Evolutionary conservation across 1,284 basidiomycete species (phyloP).

Genomic region (Naganishia sp.): DNA sequence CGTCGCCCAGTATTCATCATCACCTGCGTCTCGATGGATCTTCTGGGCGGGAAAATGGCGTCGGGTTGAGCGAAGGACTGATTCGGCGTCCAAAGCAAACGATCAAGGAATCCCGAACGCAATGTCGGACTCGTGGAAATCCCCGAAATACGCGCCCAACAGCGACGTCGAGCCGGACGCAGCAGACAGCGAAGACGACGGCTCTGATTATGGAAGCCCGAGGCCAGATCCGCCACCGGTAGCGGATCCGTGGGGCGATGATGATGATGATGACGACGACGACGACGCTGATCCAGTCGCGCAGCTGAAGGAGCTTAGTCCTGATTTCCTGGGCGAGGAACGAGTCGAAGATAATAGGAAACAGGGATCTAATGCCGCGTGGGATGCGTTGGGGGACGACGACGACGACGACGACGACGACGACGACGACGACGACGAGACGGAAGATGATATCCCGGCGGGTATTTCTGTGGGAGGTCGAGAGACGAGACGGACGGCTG

Average conservation of each 20-base stretch:
- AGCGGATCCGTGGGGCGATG: constrained; percentile 18
- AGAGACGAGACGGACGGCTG: constrained; percentile 1
- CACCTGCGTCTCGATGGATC: neutral
- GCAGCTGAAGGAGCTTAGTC: constrained; percentile 6
- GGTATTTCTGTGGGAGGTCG: constrained; percentile 13
- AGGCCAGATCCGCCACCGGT: neutral
- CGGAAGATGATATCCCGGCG: constrained; percentile 19
- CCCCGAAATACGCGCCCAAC: constrained; percentile 19
- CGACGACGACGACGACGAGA: constrained; percentile 6
- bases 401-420: constrained; percentile 13
- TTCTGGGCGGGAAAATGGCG: neutral
- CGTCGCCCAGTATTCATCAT: neutral
- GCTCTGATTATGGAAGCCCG: neutral
- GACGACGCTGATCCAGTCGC: neutral
- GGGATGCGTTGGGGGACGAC: constrained; percentile 14
- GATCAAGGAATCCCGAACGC: no score
- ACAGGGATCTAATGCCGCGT: constrained; percentile 2
- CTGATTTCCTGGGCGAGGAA: constrained; percentile 1
- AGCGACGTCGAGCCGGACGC: constrained; percentile 11
- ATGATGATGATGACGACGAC: constrained; percentile 16
- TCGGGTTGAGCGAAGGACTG: neutral
- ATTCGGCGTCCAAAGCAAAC: neutral
- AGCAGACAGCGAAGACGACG: constrained; percentile 10
- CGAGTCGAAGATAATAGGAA: neutral
- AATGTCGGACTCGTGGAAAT: constrained; percentile 16